A percentile compares a stretch with the other conserved stretches of the same genome.
phyloP scores from a whole-genome alignment of 768 basidiomycete genomes.

The Fomitopsis pulvina region DNA sequence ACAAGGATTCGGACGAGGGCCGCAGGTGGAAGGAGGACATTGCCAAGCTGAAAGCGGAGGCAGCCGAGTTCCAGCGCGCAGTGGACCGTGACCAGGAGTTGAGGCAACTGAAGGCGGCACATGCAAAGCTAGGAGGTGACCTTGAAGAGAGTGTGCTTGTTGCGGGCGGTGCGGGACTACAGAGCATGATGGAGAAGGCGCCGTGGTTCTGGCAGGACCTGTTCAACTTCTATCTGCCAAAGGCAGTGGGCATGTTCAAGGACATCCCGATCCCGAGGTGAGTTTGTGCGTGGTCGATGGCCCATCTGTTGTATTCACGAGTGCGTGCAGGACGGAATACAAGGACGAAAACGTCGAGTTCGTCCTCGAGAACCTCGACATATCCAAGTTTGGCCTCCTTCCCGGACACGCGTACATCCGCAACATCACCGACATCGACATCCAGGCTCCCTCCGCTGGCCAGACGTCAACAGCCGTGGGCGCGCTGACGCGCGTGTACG shows the following conservation, averaged over 20 bases:
- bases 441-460: conserved; percentile 34
- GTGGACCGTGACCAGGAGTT: conserved; percentile 46
- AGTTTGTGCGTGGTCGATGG: conserved; percentile 3
- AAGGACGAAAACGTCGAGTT: conserved; percentile 64
- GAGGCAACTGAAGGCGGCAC: conserved; percentile 38
- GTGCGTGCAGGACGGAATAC: conserved; percentile 54
- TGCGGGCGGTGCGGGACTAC: conserved; percentile 35
- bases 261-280: conserved; percentile 68
- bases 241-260: conserved; percentile 42
- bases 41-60: conserved; percentile 37
- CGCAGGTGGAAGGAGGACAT: conserved; percentile 49
- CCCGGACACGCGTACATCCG: conserved; percentile 69
- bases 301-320: neutral
- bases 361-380: conserved; percentile 67
- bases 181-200: conserved; percentile 51
- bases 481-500: conserved; percentile 56
- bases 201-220: conserved; percentile 80
- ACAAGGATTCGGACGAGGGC: conserved; percentile 34
- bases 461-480: conserved; percentile 46
- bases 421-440: conserved; percentile 60
- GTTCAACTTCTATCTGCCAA: conserved; percentile 73
- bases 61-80: conserved; percentile 37
- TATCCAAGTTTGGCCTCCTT: conserved; percentile 58
- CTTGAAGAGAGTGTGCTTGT: conserved; percentile 38
- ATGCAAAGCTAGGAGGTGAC: conserved; percentile 40